Percentiles rank a stretch among this genome's conserved stretches.
Conservation (phyloP, 768 basidiomycete species). For the Glaciozyma antarctica region DNA sequence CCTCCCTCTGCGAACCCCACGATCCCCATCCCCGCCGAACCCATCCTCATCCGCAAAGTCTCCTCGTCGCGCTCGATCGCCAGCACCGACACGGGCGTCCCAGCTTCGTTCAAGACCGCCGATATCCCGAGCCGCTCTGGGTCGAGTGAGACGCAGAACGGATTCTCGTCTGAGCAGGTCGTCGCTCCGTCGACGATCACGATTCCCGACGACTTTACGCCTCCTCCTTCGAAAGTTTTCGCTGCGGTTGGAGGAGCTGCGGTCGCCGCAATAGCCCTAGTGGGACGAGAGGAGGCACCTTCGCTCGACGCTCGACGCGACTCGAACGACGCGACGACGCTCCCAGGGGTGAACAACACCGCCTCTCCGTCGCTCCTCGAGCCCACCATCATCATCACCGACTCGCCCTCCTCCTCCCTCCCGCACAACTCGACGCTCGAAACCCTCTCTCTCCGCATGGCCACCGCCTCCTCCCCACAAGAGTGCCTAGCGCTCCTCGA, state of each 20-base stretch:
- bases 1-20: no score
- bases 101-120: neutral
- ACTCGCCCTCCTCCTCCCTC: no score
- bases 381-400: neutral
- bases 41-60: neutral
- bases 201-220: neutral
- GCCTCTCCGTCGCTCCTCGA: neutral
- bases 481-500: slow-evolving; percentile 1
- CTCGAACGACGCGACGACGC: neutral
- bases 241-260: neutral
- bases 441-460: neutral
- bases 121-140: neutral
- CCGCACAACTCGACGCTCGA: neutral
- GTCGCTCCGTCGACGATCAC: neutral
- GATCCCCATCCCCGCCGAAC: neutral
- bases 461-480: neutral
- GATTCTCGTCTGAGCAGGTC: neutral
- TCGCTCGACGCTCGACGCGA: neutral
- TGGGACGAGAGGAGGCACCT: neutral
- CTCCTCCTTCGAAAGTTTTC: neutral
- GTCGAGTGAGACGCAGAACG: neutral
- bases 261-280: neutral
- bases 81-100: neutral
- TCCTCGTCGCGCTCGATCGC: neutral
- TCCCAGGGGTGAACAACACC: neutral